Evolutionary conservation across 1,284 basidiomycete genomes (phyloP).

Genomic region (Wallemia mellicola): DNA sequence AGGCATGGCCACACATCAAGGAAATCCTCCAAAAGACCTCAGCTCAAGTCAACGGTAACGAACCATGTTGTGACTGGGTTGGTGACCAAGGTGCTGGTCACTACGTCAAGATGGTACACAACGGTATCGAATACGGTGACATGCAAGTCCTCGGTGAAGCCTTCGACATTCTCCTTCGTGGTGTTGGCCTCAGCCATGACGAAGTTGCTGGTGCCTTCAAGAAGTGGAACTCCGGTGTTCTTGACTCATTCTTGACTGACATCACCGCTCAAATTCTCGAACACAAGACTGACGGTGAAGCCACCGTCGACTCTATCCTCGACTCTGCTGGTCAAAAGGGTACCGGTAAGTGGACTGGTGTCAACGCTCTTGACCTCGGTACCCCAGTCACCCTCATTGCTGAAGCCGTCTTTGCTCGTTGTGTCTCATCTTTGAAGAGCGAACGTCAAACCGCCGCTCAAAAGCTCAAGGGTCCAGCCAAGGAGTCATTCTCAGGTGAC

Average conservation of each 20-base stretch:
- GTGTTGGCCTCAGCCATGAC: conserved; percentile 48
- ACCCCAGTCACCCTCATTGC: conserved; percentile 78
- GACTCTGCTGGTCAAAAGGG: conserved; percentile 96
- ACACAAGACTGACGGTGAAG: conserved; percentile 87
- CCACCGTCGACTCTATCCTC: conserved; percentile 62
- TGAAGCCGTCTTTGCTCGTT: conserved; percentile 96
- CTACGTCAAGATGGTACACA: conserved; percentile 96
- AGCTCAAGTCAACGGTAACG: conserved; percentile 62
- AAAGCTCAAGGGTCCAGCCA: conserved; percentile 58
- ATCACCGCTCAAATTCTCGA: conserved; percentile 85
- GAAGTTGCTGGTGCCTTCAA: conserved; percentile 73
- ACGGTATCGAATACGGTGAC: conserved; percentile 93
- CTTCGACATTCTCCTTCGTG: conserved; percentile 93
- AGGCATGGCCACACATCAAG: conserved; percentile 90
- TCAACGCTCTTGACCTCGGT: conserved; percentile 56
- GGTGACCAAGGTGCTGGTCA: conserved; percentile 78
- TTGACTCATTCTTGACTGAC: conserved; percentile 97
- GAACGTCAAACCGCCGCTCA: conserved; percentile 86
- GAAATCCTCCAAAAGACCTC: conserved; percentile 96
- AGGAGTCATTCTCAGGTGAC: conserved; percentile 82
- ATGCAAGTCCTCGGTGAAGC: conserved; percentile 99
- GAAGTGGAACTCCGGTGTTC: conserved; percentile 78
- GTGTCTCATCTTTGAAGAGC: conserved; percentile 88
- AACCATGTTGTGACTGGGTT: conserved; percentile 99
- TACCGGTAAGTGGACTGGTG: conserved; percentile 98